Conservation (phyloP, 163 green algal genomes). For the Chlorella variabilis region DNA sequence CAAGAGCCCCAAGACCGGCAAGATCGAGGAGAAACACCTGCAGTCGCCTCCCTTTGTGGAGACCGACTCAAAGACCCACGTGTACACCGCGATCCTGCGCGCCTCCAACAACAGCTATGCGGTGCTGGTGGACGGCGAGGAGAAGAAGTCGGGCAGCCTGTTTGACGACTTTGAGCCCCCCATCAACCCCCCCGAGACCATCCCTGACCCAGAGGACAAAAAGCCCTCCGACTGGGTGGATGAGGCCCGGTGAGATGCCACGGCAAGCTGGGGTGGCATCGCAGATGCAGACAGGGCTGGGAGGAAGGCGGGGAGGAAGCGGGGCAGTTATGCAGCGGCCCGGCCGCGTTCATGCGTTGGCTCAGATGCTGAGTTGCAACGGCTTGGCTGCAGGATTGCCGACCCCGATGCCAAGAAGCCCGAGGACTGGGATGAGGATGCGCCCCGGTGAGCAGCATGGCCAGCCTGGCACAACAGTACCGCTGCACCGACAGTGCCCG, state of each 20-base stretch:
- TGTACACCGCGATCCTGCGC: slow-evolving; percentile 83
- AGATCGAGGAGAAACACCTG: slow-evolving; percentile 89
- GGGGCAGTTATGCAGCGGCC: too few species aligned
- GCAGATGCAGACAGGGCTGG: neutral
- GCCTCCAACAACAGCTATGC: slow-evolving; percentile 77
- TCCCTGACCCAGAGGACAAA: slow-evolving; percentile 85
- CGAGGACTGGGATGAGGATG: slow-evolving; percentile 92
- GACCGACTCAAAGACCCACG: slow-evolving; percentile 72
- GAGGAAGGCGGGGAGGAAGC: neutral
- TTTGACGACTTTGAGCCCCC: slow-evolving; percentile 86
- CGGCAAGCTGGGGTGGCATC: neutral
- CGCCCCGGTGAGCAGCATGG: slow-evolving; percentile 45
- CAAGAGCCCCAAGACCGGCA: slow-evolving; percentile 69
- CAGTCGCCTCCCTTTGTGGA: slow-evolving; percentile 61
- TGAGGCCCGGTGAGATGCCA: slow-evolving; percentile 1
- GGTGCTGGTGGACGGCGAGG: slow-evolving; percentile 86
- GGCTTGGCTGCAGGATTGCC: slow-evolving; percentile 84
- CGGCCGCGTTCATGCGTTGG: too few species aligned
- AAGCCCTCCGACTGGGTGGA: slow-evolving; percentile 89
- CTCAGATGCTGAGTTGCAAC: too few species aligned
- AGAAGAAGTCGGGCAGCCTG: slow-evolving; percentile 73
- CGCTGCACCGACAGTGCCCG: slow-evolving; percentile 24
- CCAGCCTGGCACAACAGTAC: too few species aligned
- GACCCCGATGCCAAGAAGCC: slow-evolving; percentile 90
- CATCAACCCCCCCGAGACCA: slow-evolving; percentile 82